phyloP scores from a whole-genome alignment of 164 flowering plant genomes.

The Cinnamomum chago region DNA sequence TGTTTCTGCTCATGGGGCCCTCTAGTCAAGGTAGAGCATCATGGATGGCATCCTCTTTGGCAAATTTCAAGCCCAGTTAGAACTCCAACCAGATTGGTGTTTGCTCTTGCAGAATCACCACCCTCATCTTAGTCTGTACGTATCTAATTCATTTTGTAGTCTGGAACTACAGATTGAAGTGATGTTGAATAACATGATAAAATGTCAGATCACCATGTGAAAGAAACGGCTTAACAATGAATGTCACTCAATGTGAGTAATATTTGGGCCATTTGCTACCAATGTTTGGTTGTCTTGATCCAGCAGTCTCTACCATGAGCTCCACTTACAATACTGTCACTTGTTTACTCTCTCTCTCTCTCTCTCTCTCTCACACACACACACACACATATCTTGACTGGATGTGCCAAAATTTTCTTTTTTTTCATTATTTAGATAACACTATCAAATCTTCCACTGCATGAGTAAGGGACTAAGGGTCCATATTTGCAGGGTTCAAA shows the following conservation, averaged over 20 bases:
- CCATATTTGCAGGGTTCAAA: conserved; percentile 67
- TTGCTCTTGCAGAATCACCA: not conserved
- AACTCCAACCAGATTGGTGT: not conserved
- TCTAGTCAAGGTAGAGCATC: not conserved
- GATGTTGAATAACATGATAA: not conserved
- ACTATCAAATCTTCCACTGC: not conserved
- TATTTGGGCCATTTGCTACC: not conserved
- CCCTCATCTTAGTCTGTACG: too few relatives aligned
- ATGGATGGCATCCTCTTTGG: not conserved
- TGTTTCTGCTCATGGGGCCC: too few relatives aligned
- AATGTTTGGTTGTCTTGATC: not conserved
- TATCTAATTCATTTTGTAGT: too few relatives aligned
- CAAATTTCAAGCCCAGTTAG: not conserved
- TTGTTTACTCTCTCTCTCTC: too few relatives aligned
- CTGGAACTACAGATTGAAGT: not conserved
- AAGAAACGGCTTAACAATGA: not conserved
- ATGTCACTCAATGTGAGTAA: not conserved
- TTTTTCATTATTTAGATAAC: not conserved
- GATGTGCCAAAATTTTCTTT: not conserved
- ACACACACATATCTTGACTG: too few relatives aligned
- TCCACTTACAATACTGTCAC: too few relatives aligned
- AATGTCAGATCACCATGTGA: not conserved
- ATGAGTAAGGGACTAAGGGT: too few relatives aligned
- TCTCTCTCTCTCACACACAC: not conserved
- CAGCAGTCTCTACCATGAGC: not conserved